Conservation (phyloP, 345 rosid genomes). For the Citrus glauca region DNA sequence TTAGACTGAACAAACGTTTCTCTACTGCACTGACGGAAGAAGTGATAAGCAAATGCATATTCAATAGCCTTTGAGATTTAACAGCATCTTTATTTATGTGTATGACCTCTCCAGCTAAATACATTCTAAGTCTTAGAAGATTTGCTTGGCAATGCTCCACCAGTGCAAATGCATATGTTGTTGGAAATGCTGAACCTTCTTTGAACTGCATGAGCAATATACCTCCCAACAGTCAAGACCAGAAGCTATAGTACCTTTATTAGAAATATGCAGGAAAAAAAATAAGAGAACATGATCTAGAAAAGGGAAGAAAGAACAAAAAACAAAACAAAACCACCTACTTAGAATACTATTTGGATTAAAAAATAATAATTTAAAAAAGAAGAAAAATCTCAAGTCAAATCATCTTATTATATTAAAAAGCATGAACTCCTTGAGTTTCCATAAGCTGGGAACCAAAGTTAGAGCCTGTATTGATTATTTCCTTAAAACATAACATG, state of each 20-base stretch:
- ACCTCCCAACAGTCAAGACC: conserved; percentile 2
- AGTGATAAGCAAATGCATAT: conserved; percentile 56
- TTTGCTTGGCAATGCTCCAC: conserved; percentile 68
- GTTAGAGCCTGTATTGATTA: not conserved
- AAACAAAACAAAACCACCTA: not conserved
- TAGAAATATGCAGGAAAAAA: not conserved
- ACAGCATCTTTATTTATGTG: conserved; percentile 38
- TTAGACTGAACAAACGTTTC: conserved; percentile 59
- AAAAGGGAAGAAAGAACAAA: not conserved
- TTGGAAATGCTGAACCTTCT: conserved; percentile 48
- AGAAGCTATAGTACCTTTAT: not conserved
- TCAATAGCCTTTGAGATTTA: conserved; percentile 47
- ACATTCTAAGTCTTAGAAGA: conserved; percentile 81
- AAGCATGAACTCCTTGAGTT: not conserved
- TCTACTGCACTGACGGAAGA: conserved; percentile 43
- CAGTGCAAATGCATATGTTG: conserved; percentile 77
- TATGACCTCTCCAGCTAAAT: conserved; percentile 62
- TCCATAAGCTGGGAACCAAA: not conserved
- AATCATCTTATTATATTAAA: not conserved
- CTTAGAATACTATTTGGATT: not conserved
- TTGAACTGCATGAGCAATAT: conserved; percentile 47
- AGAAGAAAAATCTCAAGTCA: not conserved
- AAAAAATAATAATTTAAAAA: not conserved
- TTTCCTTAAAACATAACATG: not conserved
- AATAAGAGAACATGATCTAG: not conserved